Percentiles rank a stretch among this genome's conserved stretches.
These are phyloP conservation scores for Arbutus unedo DNA, from an alignment of 148 eudicot genomes.

Conservation along the genomic window DNA sequence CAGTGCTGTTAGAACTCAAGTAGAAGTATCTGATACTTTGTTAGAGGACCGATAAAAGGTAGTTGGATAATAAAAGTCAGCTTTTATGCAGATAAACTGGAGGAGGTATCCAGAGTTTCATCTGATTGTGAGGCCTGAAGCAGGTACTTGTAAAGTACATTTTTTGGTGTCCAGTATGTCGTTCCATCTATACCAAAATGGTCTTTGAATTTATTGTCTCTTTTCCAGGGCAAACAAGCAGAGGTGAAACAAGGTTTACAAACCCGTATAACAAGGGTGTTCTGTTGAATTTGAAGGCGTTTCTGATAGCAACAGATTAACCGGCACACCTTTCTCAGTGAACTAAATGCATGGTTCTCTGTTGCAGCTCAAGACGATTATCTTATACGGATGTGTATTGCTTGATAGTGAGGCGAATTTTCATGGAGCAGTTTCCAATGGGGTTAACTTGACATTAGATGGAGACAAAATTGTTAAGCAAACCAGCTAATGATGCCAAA, in stretches of 20 bases:
- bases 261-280: constrained; percentile 66
- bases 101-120: constrained; percentile 74
- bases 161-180: background rate
- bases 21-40: background rate
- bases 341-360: background rate
- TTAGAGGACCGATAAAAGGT: background rate
- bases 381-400: background rate
- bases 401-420: background rate
- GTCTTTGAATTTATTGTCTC: background rate
- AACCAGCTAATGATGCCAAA: no score
- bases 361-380: background rate
- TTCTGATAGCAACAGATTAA: constrained; percentile 27
- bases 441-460: background rate
- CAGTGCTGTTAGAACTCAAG: background rate
- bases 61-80: no score
- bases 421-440: background rate
- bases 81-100: constrained; percentile 66
- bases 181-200: background rate
- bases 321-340: background rate
- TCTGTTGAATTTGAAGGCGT: constrained; percentile 45
- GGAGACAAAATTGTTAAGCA: background rate
- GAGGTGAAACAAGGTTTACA: constrained; percentile 27
- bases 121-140: constrained; percentile 18
- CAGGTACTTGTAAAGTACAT: constrained; percentile 12
- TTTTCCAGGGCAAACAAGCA: constrained; percentile 34